Evolutionary conservation across 2,329 filamentous ascomycete genomes (phyloP).

Genomic region (Clathrospora elynae): DNA sequence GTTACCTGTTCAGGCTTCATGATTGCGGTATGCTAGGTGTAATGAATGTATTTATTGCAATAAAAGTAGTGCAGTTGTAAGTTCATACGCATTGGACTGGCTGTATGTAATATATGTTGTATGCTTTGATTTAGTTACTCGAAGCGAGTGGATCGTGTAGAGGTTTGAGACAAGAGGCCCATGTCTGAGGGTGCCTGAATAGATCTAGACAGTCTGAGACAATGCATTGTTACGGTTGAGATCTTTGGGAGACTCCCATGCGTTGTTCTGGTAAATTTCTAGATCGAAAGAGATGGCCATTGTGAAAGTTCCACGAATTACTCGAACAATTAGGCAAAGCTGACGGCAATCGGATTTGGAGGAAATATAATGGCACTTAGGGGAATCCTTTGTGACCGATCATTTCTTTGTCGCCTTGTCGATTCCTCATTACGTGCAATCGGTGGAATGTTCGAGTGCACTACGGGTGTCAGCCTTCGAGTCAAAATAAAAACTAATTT

Average conservation of each 20-base stretch:
- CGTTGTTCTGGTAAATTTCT: background rate
- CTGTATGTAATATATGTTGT: too few relatives aligned
- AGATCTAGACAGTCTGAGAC: too few relatives aligned
- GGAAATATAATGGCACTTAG: background rate
- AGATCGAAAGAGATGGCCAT: background rate
- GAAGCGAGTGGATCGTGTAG: too few relatives aligned
- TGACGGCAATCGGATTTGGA: background rate
- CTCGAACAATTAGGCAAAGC: background rate
- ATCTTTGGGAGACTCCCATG: background rate
- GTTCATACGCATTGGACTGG: too few relatives aligned
- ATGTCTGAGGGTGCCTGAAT: too few relatives aligned
- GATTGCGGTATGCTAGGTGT: background rate
- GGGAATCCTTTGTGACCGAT: background rate
- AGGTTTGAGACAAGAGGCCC: too few relatives aligned
- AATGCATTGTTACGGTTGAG: background rate
- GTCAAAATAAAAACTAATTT: background rate
- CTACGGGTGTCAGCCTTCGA: background rate
- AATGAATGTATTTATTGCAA: background rate
- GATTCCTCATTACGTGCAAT: background rate
- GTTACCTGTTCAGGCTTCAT: background rate
- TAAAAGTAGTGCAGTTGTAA: too few relatives aligned
- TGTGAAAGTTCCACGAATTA: background rate
- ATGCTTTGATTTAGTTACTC: too few relatives aligned
- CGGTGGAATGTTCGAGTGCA: background rate
- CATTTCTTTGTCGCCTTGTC: background rate